Conservation (phyloP, 2,329 filamentous ascomycete genomes). For the Didymellaceae sp. region DNA sequence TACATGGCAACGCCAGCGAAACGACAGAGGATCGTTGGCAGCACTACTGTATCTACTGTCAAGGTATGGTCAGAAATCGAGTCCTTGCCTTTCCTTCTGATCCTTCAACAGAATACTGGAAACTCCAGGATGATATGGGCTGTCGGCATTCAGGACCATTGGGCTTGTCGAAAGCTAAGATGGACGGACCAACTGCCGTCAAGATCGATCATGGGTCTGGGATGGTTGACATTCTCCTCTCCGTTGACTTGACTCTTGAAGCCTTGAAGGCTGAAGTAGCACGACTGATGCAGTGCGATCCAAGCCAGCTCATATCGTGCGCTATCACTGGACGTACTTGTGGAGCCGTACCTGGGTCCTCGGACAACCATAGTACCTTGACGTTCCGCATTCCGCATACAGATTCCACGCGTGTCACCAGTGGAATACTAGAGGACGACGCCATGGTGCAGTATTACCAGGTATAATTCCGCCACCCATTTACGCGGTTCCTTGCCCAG, state of each 20-base stretch:
- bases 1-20: conserved; percentile 3
- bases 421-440: not conserved
- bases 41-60: conserved; percentile 13
- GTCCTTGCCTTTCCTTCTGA: not conserved
- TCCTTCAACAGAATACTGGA: not conserved
- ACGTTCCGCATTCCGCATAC: conserved; percentile 4
- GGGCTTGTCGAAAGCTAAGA: not conserved
- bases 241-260: conserved; percentile 14
- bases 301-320: conserved; percentile 7
- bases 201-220: not conserved
- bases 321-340: conserved; percentile 2
- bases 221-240: conserved; percentile 11
- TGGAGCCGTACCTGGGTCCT: conserved; percentile 3
- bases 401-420: not conserved
- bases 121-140: not conserved
- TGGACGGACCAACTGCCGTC: not conserved
- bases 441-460: conserved; percentile 10
- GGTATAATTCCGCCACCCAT: not conserved
- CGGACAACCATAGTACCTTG: conserved; percentile 5
- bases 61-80: not conserved
- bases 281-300: conserved; percentile 21
- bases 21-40: conserved; percentile 8
- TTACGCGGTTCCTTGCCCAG: not conserved
- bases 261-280: conserved; percentile 18
- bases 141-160: not conserved